These are phyloP conservation scores for Pichia sp. DNA, from an alignment of 1,139 yeast genomes.

Conservation along the genomic window DNA sequence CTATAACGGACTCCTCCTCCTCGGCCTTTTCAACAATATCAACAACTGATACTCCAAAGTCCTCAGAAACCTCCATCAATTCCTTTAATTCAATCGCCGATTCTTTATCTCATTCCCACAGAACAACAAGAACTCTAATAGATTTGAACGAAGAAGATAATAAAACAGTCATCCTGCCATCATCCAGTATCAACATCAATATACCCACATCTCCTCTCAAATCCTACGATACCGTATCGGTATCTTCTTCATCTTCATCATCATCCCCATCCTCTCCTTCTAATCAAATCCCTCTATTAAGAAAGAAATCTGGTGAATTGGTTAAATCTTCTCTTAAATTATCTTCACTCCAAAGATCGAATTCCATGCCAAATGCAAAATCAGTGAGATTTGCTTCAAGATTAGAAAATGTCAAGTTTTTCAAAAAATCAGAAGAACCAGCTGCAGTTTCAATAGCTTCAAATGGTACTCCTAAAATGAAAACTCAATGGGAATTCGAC, in stretches of 20 bases:
- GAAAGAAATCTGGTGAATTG: constrained; percentile 55
- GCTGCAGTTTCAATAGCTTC: constrained; percentile 61
- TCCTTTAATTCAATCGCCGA: background rate
- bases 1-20: background rate
- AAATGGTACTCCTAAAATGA: background rate
- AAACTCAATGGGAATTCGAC: constrained; percentile 30
- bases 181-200: too few species aligned
- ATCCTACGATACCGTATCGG: constrained; percentile 6
- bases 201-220: constrained; percentile 12
- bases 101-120: constrained; percentile 3
- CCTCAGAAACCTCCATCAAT: constrained; percentile 16
- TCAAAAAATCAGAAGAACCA: constrained; percentile 70
- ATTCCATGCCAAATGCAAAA: constrained; percentile 71
- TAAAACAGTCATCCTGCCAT: constrained; percentile 33
- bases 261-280: too few species aligned
- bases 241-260: background rate
- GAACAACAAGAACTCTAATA: constrained; percentile 5
- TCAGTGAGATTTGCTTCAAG: constrained; percentile 76
- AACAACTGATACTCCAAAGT: constrained; percentile 5
- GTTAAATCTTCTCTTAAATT: constrained; percentile 70
- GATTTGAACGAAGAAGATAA: constrained; percentile 18
- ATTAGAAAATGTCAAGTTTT: constrained; percentile 67
- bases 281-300: background rate
- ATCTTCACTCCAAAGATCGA: constrained; percentile 47
- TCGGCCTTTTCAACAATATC: constrained; percentile 4